Conservation (phyloP, 768 basidiomycete genomes). For the Leucosporidium scottii region DNA sequence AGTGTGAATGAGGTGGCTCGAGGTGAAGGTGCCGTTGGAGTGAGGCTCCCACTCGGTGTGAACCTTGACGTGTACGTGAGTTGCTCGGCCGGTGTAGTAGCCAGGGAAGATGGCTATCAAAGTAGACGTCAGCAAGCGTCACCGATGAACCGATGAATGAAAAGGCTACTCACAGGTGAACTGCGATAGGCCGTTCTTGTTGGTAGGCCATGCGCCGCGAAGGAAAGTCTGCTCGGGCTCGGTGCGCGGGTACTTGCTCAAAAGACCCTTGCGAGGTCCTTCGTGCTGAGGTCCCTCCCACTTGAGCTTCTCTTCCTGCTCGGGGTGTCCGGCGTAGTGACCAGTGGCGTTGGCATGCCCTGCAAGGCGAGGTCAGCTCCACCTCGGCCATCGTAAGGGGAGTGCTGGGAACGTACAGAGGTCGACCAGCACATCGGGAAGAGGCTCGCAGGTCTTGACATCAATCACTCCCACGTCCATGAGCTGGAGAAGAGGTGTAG, state of each 20-base stretch:
- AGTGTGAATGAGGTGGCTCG: not conserved
- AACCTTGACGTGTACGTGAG: slow-evolving; percentile 29
- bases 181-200: slow-evolving; percentile 38
- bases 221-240: slow-evolving; percentile 37
- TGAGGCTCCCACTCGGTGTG: slow-evolving; percentile 27
- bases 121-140: not conserved
- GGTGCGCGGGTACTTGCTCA: slow-evolving; percentile 34
- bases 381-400: not conserved
- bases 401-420: slow-evolving; percentile 9
- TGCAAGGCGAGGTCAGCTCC: not conserved
- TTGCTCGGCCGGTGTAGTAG: slow-evolving; percentile 17
- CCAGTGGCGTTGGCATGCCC: slow-evolving; percentile 37
- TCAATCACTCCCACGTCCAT: slow-evolving; percentile 40
- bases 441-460: slow-evolving; percentile 37
- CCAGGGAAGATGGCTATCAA: slow-evolving; percentile 28
- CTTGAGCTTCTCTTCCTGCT: slow-evolving; percentile 26
- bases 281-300: slow-evolving; percentile 31
- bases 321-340: slow-evolving; percentile 39
- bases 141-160: no score
- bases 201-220: slow-evolving; percentile 36
- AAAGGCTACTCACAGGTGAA: slow-evolving; percentile 33
- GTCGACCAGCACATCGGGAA: slow-evolving; percentile 36
- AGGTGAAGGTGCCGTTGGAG: slow-evolving; percentile 27
- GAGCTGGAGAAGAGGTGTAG: not conserved
- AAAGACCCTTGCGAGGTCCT: slow-evolving; percentile 35